Evolutionary conservation across 495 filamentous ascomycete genomes (phyloP).

Genomic region (Chlorociboria aeruginascens): DNA sequence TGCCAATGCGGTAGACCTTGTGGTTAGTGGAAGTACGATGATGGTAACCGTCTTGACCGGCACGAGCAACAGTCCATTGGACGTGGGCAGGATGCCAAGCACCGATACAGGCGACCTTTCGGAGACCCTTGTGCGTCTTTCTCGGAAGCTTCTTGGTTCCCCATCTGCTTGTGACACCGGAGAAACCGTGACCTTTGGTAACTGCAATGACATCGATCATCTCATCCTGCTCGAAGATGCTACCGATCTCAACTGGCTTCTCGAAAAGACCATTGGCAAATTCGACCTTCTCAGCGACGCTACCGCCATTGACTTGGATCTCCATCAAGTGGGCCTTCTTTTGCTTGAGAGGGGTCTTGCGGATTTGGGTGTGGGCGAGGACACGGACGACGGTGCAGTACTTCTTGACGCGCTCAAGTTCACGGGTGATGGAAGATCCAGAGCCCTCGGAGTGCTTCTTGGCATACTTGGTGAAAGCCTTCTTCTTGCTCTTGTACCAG

Average conservation of each 20-base stretch:
- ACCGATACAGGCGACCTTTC: constrained; percentile 99
- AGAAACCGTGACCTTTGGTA: constrained; percentile 98
- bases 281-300: constrained; percentile 87
- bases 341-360: constrained; percentile 98
- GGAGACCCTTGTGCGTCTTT: constrained; percentile 99
- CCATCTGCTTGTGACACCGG: constrained; percentile 96
- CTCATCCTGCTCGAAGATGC: constrained; percentile 99
- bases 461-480: constrained; percentile 99
- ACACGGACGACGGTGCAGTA: constrained; percentile 99
- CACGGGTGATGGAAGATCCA: constrained; percentile 81
- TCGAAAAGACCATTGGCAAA: constrained; percentile 93
- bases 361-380: constrained; percentile 98
- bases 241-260: constrained; percentile 86
- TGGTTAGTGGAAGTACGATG: constrained; percentile 99
- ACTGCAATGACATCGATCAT: constrained; percentile 99
- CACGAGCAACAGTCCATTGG: constrained; percentile 99
- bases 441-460: constrained; percentile 95
- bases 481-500: constrained; percentile 99
- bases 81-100: constrained; percentile 99
- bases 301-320: constrained; percentile 98
- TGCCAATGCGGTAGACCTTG: constrained; percentile 98
- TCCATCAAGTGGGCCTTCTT: constrained; percentile 99
- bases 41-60: constrained; percentile 99
- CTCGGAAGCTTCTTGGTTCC: constrained; percentile 99
- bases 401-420: constrained; percentile 99